Conservation (phyloP, 139 green algal species). For the Chlorella sp. region DNA sequence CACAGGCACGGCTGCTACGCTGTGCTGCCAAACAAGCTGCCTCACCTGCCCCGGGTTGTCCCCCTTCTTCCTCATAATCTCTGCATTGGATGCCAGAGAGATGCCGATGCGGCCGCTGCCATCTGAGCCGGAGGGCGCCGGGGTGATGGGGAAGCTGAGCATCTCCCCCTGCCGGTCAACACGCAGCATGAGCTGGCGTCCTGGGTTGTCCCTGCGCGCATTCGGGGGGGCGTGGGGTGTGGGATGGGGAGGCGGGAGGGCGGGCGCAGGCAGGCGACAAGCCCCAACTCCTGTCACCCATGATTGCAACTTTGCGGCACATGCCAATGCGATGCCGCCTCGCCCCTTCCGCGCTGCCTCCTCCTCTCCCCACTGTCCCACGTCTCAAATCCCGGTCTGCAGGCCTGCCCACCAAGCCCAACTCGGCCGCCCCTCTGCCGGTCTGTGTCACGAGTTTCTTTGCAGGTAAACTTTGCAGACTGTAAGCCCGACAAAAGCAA, state of each 20-base stretch:
- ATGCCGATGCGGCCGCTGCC: slow-evolving; percentile 91
- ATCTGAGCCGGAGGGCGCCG: slow-evolving; percentile 48
- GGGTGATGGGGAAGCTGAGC: slow-evolving; percentile 47
- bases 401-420: no score
- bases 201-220: slow-evolving; percentile 46
- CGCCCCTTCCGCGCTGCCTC: background rate
- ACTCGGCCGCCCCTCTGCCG: no score
- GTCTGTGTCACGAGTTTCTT: no score
- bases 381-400: no score
- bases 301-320: no score
- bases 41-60: slow-evolving; percentile 18
- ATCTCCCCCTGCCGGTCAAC: slow-evolving; percentile 42
- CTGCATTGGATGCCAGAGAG: slow-evolving; percentile 77
- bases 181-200: slow-evolving; percentile 41
- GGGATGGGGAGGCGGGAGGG: background rate
- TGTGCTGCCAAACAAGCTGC: no score
- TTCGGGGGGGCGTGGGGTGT: background rate
- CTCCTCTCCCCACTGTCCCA: no score
- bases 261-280: background rate
- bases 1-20: background rate
- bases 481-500: no score
- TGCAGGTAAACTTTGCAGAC: no score
- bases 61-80: slow-evolving; percentile 57
- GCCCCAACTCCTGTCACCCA: no score
- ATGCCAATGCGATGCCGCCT: no score